Base-by-base conservation (phyloP, 352 stramenopile species). In the Pelagophyceae sp. region DNA sequence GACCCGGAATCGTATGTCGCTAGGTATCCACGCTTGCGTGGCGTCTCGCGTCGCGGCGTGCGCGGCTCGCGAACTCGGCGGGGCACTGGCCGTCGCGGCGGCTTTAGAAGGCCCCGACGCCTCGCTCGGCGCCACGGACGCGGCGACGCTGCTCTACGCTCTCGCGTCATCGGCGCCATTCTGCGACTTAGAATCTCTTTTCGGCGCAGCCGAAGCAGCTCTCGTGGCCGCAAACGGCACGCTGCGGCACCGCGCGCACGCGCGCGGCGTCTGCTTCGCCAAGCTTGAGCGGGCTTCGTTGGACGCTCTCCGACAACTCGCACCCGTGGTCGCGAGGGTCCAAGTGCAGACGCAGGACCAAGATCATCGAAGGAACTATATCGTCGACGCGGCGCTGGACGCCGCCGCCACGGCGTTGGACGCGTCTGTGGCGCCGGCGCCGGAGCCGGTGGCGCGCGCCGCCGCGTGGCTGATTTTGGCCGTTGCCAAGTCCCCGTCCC, bases 311-410 rank as follows among this genome's bases (percentile, higher is more conserved):
- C 67, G 67, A 11, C 19, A 27, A 5, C 67, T 74, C 67, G 67
- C 33, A 1, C 67, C 67, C 35, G 33, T 37, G 31, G 31, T 71
- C 61, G 45, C 45, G 45, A 11, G 45, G 11, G 45, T 23, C 11
- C 11, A 11, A 23, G 45, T 54, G 11, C n/a, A n/a, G n/a, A n/a
- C n/a, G n/a, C n/a, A n/a, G n/a, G n/a, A n/a, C n/a, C n/a, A n/a
- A n/a, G n/a, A n/a, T n/a, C n/a, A n/a, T n/a, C n/a, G n/a, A n/a
- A n/a, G n/a, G n/a, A n/a, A n/a, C n/a, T n/a, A n/a, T n/a, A 25
- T 74, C 35, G 38, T 74, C 33, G 67, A 58, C 67, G 67, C 35
- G 35, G 67, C 38, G 38, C 38, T 74, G 11, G 38, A 58, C 67
- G 67, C 38, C 5, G 67, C 67, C 35, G 33, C 38, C 5, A 3